These are phyloP conservation scores for Leptographium procerum DNA, from an alignment of 2,329 filamentous ascomycete species.

Conservation along the genomic window DNA sequence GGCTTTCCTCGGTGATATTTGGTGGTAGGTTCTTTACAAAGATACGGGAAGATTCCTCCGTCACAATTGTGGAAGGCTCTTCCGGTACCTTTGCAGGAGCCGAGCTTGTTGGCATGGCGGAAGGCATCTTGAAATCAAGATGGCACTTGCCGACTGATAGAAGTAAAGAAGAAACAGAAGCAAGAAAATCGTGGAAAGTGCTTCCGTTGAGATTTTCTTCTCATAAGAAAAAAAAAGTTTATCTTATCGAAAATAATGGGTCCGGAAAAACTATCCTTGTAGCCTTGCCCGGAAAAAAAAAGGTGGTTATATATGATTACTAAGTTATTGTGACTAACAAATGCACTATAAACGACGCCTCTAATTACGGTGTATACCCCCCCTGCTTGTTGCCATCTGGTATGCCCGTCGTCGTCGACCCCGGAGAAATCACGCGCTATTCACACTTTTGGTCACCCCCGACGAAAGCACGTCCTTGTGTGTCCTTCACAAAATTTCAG, in stretches of 20 bases:
- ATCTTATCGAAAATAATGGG: constrained; percentile 11
- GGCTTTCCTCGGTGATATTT: constrained; percentile 70
- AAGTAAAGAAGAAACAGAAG: not conserved
- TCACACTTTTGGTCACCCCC: not conserved
- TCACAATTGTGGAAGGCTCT: not conserved
- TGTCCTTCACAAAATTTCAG: not conserved
- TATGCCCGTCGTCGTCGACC: not conserved
- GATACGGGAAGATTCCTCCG: constrained; percentile 49
- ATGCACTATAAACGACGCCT: not conserved
- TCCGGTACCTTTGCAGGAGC: not conserved
- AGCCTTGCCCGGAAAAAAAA: not conserved
- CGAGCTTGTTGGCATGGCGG: not conserved
- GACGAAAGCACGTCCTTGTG: not conserved
- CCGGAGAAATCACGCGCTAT: not conserved
- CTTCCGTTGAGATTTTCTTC: not conserved
- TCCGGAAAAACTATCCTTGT: not conserved
- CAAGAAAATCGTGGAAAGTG: not conserved
- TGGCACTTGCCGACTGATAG: not conserved
- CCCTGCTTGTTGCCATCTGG: not conserved
- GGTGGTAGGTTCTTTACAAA: constrained; percentile 81
- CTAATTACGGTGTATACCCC: too few species aligned
- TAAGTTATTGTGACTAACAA: not conserved
- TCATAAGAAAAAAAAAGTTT: constrained; percentile 8
- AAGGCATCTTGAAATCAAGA: constrained; percentile 1
- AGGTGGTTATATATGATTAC: not conserved